Conservation (phyloP, 1,284 basidiomycete species). For the Microbotryum saponariae region DNA sequence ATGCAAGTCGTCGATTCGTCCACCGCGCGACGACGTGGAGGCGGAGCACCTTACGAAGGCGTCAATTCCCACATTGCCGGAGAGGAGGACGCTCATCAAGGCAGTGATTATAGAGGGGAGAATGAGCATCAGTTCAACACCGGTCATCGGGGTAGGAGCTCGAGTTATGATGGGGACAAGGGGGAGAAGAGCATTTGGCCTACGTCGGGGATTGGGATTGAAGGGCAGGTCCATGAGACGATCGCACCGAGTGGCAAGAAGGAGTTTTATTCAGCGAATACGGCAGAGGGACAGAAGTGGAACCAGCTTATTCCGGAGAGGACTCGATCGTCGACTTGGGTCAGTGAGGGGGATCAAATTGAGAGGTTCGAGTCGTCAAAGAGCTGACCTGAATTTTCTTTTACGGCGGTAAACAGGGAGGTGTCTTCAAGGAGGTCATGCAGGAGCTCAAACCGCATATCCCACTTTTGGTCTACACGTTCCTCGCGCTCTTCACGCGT, state of each 20-base stretch:
- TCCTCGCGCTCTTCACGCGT: constrained; percentile 87
- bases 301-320: constrained; percentile 16
- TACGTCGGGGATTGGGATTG: constrained; percentile 27
- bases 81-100: background rate
- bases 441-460: constrained; percentile 47
- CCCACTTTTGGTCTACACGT: constrained; percentile 76
- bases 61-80: background rate
- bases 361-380: background rate
- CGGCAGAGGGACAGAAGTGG: constrained; percentile 14
- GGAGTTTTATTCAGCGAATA: constrained; percentile 11
- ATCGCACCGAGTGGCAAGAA: constrained; percentile 5
- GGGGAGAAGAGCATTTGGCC: constrained; percentile 22
- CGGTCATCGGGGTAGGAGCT: background rate
- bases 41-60: constrained; percentile 1
- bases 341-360: constrained; percentile 3
- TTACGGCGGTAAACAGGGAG: background rate
- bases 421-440: constrained; percentile 16
- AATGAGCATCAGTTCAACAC: background rate
- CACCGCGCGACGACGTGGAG: constrained; percentile 15
- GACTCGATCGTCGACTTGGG: constrained; percentile 16
- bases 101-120: background rate
- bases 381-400: background rate
- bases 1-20: constrained; percentile 25
- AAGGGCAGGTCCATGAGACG: constrained; percentile 21
- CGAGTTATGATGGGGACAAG: background rate